Base-by-base conservation (phyloP, 306 rosid species). In the Lagenaria siceraria region DNA sequence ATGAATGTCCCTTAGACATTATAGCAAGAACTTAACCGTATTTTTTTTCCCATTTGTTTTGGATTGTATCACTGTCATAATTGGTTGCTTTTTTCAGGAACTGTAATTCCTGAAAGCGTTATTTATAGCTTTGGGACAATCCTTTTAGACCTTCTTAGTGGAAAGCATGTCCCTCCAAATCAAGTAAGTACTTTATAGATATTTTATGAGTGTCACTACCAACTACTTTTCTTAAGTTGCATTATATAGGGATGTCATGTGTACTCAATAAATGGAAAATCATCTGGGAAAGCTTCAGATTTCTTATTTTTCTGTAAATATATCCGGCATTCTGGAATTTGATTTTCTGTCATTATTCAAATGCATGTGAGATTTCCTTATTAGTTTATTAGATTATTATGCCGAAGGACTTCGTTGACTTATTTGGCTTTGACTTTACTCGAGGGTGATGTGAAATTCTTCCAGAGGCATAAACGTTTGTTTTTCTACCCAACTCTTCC, bases 121-220 rank as follows among this genome's bases (percentile, higher is more conserved):
- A 82, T 87, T 65, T 89, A 86, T 83, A 89, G 94, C 83, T 91
- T 89, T 85, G 97, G 97, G 81, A 91, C 97, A 72, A 92, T 91
- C 63, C 85, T 91, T 46, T 80, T 91, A 87, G 97, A 91, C 83
- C 92, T 91, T 56, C 97, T 91, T 70, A 91, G 92, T 33, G 97
- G 97, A 78, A 91, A 91, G 86, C 97, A 87, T 85, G 90, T 91
- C 81, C 97, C 94, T 75, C 94, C 97, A 74, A 83, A 82, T 78
- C 94, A 87, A 71, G 97, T 91, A 81, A 77, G 91, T 81, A 79
- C 76, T 27, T 83, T n/a, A 52, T 19, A 42, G 29, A 68, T 68
- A 68, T 68, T 11, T 68, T 68, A 42, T 42, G 54, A 24, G 54
- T 68, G 33, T 40, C 54, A 68, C n/a, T 13, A 42, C 35, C 36